Evolutionary conservation across 2,329 filamentous ascomycete genomes (phyloP).

Genomic region (Metarhizium rileyi): DNA sequence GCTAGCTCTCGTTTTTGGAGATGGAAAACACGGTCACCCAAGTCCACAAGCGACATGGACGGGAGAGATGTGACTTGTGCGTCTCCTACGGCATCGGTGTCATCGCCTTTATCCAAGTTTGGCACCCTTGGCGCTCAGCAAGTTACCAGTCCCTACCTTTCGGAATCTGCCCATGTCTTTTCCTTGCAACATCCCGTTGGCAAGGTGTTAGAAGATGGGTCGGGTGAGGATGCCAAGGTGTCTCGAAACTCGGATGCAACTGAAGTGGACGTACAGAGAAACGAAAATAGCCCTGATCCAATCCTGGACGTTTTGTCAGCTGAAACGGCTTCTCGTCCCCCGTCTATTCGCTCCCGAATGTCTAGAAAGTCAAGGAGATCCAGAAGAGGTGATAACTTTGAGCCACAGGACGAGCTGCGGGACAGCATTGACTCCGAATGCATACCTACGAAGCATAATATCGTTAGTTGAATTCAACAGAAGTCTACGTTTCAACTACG

Average conservation of each 20-base stretch:
- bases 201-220: constrained; percentile 4
- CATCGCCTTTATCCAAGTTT: constrained; percentile 6
- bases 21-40: constrained; percentile 30
- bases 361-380: neutral
- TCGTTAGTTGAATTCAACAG: neutral
- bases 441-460: neutral
- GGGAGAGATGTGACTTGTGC: constrained; percentile 11
- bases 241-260: constrained; percentile 2
- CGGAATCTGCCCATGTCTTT: constrained; percentile 37
- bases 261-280: neutral
- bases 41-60: constrained; percentile 25
- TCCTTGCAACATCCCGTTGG: constrained; percentile 30
- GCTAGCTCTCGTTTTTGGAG: constrained; percentile 27
- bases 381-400: neutral
- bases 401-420: neutral
- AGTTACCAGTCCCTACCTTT: constrained; percentile 33
- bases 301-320: neutral
- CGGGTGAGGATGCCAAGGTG: constrained; percentile 6
- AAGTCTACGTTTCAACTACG: neutral
- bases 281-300: neutral
- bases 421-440: neutral
- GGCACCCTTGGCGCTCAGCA: constrained; percentile 9
- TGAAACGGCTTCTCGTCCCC: neutral
- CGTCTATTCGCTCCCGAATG: neutral
- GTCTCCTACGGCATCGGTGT: constrained; percentile 16